Evolutionary conservation across 1,139 yeast genomes (phyloP), one percentile per base, ranked within the genome.

Genomic region (Ashbya aceris): DNA sequence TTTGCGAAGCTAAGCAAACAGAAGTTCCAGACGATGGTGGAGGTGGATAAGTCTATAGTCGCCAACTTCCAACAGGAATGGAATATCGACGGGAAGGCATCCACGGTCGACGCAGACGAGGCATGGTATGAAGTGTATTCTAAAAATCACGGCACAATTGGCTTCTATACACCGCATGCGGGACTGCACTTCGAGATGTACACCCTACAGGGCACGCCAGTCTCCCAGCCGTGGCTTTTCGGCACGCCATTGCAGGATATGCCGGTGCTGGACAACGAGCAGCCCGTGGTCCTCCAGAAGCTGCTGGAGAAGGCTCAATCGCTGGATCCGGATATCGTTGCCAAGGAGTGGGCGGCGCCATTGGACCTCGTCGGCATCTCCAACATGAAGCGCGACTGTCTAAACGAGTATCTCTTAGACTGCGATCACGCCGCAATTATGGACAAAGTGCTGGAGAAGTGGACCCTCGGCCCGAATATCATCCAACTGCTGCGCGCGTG

Each of bases 401-500:
- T 33, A 27, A 23, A 30, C 10, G 43, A 42, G 34, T 42, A 34
- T 14, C 14, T 23, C 4, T 6, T 23, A 8, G n/a, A 14, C 14
- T 34, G 11, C 5, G 37, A 34, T 5, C 37, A 34, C 29, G 29
- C n/a, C 11, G n/a, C 29, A 10, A 8, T 34, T 4, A 17, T 34
- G 40, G 39, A 29, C 31, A 39, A 32, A 33, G 32, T 27, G 12
- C 36, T 3, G 8, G 10, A 27, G 23, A 34, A 13, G 17, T 36
- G 42, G 13, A 29, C 38, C 36, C 37, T 26, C 48, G 7, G 38
- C 38, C 1, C 32, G 30, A 3, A 35, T 32, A 4, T 57, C 58
- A 30, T 37, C 11, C 40, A 29, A 10, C 45, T 61, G 30, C 39
- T 64, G 30, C 64, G 62, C 41, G 43, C 57, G 17, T 63, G 65